A percentile compares a stretch with the other conserved stretches of the same genome.
Conservation (phyloP, 129 eudicot species). For the Tagetes erecta region DNA sequence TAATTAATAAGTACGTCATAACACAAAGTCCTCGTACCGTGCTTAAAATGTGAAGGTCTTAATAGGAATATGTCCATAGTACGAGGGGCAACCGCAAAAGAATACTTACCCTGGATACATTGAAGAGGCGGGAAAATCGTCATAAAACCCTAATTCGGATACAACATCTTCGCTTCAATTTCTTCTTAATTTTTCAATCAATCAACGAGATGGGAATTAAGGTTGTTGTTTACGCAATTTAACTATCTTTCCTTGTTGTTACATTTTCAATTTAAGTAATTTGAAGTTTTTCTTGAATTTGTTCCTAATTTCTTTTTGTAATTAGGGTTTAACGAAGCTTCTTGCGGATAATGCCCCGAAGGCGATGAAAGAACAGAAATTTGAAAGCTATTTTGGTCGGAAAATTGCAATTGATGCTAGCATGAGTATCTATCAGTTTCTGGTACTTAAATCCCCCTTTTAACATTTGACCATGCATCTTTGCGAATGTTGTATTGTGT, state of each 20-base stretch:
- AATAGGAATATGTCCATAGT: neutral
- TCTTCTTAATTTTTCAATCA: neutral
- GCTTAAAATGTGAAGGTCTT: conserved; percentile 3
- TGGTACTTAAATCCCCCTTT: conserved; percentile 40
- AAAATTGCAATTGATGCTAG: conserved; percentile 94
- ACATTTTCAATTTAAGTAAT: neutral
- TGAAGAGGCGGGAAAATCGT: conserved; percentile 42
- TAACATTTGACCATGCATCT: neutral
- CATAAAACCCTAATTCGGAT: conserved; percentile 39
- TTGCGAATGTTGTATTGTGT: conserved; percentile 4
- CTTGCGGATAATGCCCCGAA: conserved; percentile 91
- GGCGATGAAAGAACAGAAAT: conserved; percentile 88
- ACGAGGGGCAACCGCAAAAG: conserved; percentile 26
- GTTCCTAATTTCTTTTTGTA: conserved; percentile 1
- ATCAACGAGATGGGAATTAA: conserved; percentile 48
- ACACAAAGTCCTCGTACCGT: neutral
- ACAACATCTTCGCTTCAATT: conserved; percentile 17
- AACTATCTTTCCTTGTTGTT: neutral
- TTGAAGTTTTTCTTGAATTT: neutral
- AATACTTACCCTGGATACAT: neutral
- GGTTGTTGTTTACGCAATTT: conserved; percentile 30
- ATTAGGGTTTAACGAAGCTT: conserved; percentile 95
- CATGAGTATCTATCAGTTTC: conserved; percentile 97
- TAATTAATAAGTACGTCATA: too few relatives aligned
- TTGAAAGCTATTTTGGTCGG: conserved; percentile 87